Evolutionary conservation across 2,329 filamentous ascomycete species (phyloP).

Genomic region (Berkeleyomyces basicola): DNA sequence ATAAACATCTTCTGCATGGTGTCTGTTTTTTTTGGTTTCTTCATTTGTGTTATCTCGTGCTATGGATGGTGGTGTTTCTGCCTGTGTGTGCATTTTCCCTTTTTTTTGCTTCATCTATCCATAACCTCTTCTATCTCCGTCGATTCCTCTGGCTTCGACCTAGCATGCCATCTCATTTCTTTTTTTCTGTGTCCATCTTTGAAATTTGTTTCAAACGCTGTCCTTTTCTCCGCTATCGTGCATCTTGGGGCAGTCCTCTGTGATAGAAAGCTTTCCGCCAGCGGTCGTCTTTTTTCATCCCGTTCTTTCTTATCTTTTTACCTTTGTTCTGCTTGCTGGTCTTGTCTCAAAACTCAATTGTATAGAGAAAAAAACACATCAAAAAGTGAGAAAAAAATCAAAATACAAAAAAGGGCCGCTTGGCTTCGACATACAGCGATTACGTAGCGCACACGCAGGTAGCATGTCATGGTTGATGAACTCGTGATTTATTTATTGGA

Average conservation of each 20-base stretch:
- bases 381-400: neutral
- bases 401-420: neutral
- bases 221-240: too few relatives aligned
- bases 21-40: neutral
- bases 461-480: neutral
- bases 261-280: neutral
- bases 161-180: too few relatives aligned
- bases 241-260: neutral
- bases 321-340: neutral
- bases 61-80: too few relatives aligned
- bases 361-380: neutral
- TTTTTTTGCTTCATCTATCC: too few relatives aligned
- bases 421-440: neutral
- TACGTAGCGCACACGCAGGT: neutral
- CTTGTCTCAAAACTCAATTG: neutral
- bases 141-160: too few relatives aligned
- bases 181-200: neutral
- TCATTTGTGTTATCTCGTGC: neutral
- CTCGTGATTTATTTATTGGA: neutral
- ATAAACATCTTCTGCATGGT: neutral
- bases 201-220: neutral
- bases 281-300: neutral
- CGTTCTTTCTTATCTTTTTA: neutral
- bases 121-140: too few relatives aligned
- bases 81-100: too few relatives aligned